These are phyloP conservation scores for Protomyces lactucae-debilis DNA, from an alignment of 1,139 yeast species.

Conservation along the genomic window DNA sequence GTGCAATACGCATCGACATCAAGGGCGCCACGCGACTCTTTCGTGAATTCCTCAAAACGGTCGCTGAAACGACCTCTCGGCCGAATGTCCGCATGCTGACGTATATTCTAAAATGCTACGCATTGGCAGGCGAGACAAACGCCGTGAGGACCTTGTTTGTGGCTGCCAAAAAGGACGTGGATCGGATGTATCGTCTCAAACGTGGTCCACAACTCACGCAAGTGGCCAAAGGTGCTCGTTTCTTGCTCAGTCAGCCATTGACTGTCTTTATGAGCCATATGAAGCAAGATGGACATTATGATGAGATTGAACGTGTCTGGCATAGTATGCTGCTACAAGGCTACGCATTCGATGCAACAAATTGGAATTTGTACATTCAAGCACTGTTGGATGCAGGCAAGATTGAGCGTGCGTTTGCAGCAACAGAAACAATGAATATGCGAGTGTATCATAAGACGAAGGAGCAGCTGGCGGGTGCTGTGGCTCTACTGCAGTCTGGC, in stretches of 20 bases:
- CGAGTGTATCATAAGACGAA: background rate
- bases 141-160: conserved; percentile 14
- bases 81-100: conserved; percentile 16
- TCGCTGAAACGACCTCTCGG: conserved; percentile 7
- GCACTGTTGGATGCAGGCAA: conserved; percentile 4
- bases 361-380: conserved; percentile 20
- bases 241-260: conserved; percentile 3
- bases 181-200: conserved; percentile 10
- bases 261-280: conserved; percentile 4
- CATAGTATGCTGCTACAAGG: conserved; percentile 11
- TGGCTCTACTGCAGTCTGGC: background rate
- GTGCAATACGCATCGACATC: background rate
- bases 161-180: conserved; percentile 15
- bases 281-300: conserved; percentile 2
- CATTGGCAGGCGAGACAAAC: background rate
- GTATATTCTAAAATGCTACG: conserved; percentile 1
- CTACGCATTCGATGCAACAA: conserved; percentile 13
- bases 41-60: conserved; percentile 5
- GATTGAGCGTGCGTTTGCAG: conserved; percentile 3
- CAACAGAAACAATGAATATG: background rate
- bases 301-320: conserved; percentile 18
- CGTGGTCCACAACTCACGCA: conserved; percentile 1
- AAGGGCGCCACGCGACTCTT: conserved; percentile 4
- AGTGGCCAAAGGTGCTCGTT: conserved; percentile 16
- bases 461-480: background rate